A percentile compares a stretch with the other conserved stretches of the same genome.
Conservation (phyloP, 2,329 filamentous ascomycete species). For the Ceratocystis colombiana region DNA sequence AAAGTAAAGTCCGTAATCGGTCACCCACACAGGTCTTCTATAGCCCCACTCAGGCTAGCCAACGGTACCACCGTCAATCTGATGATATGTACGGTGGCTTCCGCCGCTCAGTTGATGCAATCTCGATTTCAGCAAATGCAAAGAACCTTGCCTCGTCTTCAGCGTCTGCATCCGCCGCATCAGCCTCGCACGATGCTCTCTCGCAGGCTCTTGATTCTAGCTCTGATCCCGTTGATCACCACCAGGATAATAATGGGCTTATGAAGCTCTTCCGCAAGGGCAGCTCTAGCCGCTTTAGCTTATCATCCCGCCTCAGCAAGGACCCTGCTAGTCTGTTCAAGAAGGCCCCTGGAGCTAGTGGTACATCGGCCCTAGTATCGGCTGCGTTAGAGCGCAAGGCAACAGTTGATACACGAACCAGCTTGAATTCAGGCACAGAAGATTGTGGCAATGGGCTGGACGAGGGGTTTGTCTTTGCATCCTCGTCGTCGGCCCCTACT, state of each 20-base stretch:
- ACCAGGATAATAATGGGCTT: conserved; percentile 45
- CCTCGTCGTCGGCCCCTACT: conserved; percentile 43
- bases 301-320: conserved; percentile 48
- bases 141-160: conserved; percentile 45
- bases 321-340: conserved; percentile 46
- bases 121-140: conserved; percentile 49
- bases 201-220: conserved; percentile 43
- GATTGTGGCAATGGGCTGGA: conserved; percentile 42
- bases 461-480: conserved; percentile 31
- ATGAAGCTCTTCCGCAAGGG: conserved; percentile 55
- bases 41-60: not conserved
- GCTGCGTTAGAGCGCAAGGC: conserved; percentile 48
- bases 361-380: no score
- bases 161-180: not conserved
- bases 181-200: conserved; percentile 45
- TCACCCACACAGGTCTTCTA: conserved; percentile 1
- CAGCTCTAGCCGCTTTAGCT: conserved; percentile 55
- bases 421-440: conserved; percentile 41
- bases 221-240: conserved; percentile 31
- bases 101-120: conserved; percentile 46
- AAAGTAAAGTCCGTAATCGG: conserved; percentile 31
- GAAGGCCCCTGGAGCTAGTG: conserved; percentile 41
- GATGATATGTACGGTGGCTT: conserved; percentile 32
- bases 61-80: not conserved
- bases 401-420: conserved; percentile 44